Base-by-base conservation (phyloP, 768 basidiomycete species). In the Leccinum olivaceopallidum region DNA sequence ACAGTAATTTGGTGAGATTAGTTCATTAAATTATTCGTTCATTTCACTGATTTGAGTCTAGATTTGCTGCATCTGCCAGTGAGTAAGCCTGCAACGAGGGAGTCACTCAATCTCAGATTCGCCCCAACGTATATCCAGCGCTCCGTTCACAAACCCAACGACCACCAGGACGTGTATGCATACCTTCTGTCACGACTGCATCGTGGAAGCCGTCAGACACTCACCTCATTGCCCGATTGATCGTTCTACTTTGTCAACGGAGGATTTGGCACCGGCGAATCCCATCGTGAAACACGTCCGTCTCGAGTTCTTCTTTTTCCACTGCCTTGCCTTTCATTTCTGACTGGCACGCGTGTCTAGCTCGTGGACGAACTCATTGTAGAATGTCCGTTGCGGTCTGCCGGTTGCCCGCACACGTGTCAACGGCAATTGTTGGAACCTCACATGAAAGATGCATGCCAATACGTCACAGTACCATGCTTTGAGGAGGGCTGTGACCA, bases 141-240 rank as follows among this genome's bases (percentile, higher is more conserved):
- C 80, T 58, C 90, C 92, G 3, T 94, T 95, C 68, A 75, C 85
- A 8, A 83, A 92, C 32, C 94, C 94, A 10, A 81, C 81, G 1
- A 90, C 89, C 0, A 87, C 91, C 0, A 81, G 75, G 44, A 84
- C 87, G 8, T 95, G 94, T 66, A 79, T 83, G 60, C 94, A 94
- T 70, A 95, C 92, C 0, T 95, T 95, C 72, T 96, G 94, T 72
- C 75, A 75, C n/a, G 87, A 85, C 32, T 96, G 94, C 69, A 90
- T 95, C 61, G 66, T 77, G n/a, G 78, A 80, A 54, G 90, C 94
- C 0, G 80, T 95, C 4, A 71, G 74, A 13, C 83, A 89, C 60
- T 84, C 86, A 7, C 77, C 81, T 0, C 86, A 87, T 62, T 96
- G 94, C 71, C 94, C 94, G 12, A 85, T 96, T 32, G 94, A 95